phyloP scores from a whole-genome alignment of 2,329 filamentous ascomycete genomes.

The Botrytis hyacinthi region DNA sequence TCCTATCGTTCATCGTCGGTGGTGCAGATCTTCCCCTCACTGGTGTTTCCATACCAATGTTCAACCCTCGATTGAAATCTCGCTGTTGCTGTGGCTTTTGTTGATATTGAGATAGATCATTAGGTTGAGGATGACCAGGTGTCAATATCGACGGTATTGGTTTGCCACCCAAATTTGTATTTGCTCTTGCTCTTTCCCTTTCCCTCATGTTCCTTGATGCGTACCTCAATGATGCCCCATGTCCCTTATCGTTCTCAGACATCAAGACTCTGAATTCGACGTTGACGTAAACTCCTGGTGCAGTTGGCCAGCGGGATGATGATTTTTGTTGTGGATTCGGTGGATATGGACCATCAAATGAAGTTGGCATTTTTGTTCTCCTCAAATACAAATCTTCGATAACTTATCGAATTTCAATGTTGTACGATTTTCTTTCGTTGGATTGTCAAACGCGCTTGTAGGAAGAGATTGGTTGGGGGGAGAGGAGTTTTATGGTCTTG shows the following conservation, averaged over 20 bases:
- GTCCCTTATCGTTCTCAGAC: slow-evolving; percentile 28
- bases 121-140: background rate
- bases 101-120: slow-evolving; percentile 3
- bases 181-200: slow-evolving; percentile 28
- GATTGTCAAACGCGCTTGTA: background rate
- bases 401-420: background rate
- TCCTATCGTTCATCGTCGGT: slow-evolving; percentile 30
- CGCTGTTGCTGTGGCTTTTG: slow-evolving; percentile 13
- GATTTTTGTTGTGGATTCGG: slow-evolving; percentile 8
- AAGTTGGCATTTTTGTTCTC: slow-evolving; percentile 6
- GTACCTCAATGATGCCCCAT: slow-evolving; percentile 33
- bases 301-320: slow-evolving; percentile 5
- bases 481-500: slow-evolving; percentile 11
- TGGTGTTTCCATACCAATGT: slow-evolving; percentile 16
- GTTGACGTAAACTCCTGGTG: slow-evolving; percentile 34
- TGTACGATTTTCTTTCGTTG: background rate
- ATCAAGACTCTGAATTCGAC: slow-evolving; percentile 36
- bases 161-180: slow-evolving; percentile 7
- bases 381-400: background rate
- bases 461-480: background rate
- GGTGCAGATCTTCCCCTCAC: slow-evolving; percentile 35
- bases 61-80: slow-evolving; percentile 21
- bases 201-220: slow-evolving; percentile 34
- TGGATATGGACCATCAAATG: slow-evolving; percentile 20
- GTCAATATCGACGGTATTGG: slow-evolving; percentile 16